Conservation (phyloP, 352 stramenopile genomes). For the Pseudoperonospora humuli region DNA sequence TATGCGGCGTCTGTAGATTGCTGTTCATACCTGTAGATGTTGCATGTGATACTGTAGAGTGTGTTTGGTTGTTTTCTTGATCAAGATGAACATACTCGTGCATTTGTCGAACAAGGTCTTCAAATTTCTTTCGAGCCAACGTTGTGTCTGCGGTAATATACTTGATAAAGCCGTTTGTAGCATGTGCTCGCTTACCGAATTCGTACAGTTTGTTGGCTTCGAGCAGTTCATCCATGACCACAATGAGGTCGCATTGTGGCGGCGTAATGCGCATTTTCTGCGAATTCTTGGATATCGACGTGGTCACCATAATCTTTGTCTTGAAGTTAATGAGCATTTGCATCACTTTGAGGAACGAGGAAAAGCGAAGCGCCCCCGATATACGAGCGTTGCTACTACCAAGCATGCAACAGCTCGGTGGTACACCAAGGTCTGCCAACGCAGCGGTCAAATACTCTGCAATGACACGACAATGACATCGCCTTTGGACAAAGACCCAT, state of each 20-base stretch:
- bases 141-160: constrained; percentile 47
- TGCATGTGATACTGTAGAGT: not conserved
- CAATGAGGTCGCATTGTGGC: constrained; percentile 53
- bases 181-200: constrained; percentile 41
- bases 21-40: not conserved
- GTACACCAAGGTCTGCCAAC: constrained; percentile 32
- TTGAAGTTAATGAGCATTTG: constrained; percentile 42
- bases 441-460: constrained; percentile 64
- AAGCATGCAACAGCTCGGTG: constrained; percentile 68
- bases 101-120: constrained; percentile 52
- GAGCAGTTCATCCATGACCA: constrained; percentile 70
- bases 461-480: constrained; percentile 60
- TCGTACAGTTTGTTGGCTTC: constrained; percentile 72
- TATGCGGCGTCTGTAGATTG: constrained; percentile 7
- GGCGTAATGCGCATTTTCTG: constrained; percentile 35
- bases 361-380: constrained; percentile 46
- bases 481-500: constrained; percentile 71
- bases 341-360: constrained; percentile 62
- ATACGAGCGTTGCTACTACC: constrained; percentile 61
- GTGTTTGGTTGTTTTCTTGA: constrained; percentile 19
- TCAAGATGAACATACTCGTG: constrained; percentile 46
- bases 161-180: constrained; percentile 42
- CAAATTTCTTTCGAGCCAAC: constrained; percentile 49
- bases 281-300: constrained; percentile 52
- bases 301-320: constrained; percentile 74